These are phyloP conservation scores for Colletotrichum melonis DNA, from an alignment of 2,329 filamentous ascomycete species.

Conservation along the genomic window DNA sequence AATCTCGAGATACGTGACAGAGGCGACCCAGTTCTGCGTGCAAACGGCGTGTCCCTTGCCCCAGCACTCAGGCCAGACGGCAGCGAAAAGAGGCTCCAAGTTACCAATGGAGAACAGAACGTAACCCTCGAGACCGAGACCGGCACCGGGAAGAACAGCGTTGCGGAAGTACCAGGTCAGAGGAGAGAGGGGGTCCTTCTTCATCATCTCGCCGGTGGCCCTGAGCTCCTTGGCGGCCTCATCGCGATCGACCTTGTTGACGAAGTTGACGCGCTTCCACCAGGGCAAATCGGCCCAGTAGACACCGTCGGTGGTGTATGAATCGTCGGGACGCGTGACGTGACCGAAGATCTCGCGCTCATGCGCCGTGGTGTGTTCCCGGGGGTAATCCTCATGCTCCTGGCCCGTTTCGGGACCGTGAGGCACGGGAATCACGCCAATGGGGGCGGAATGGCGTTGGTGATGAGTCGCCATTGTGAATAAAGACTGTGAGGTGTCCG, in stretches of 20 bases:
- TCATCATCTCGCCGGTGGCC: conserved; percentile 81
- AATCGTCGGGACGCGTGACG: conserved; percentile 88
- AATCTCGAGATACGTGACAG: conserved; percentile 92
- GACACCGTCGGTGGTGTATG: conserved; percentile 81
- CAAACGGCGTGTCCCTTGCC: conserved; percentile 70
- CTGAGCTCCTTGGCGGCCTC: conserved; percentile 77
- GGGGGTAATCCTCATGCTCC: conserved; percentile 60
- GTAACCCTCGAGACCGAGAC: conserved; percentile 93
- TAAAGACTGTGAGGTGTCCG: background rate
- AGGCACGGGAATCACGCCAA: conserved; percentile 67
- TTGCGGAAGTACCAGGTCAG: conserved; percentile 90
- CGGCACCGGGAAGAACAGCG: conserved; percentile 91
- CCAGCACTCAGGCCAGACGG: conserved; percentile 86
- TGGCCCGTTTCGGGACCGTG: conserved; percentile 62
- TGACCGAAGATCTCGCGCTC: conserved; percentile 77
- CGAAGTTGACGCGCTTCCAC: conserved; percentile 77
- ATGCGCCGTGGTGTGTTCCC: conserved; percentile 56
- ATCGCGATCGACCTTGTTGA: conserved; percentile 76
- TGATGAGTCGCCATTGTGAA: conserved; percentile 45
- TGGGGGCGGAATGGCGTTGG: conserved; percentile 51
- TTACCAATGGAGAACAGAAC: conserved; percentile 98
- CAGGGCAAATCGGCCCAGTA: conserved; percentile 94
- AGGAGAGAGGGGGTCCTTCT: conserved; percentile 86
- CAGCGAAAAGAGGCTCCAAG: conserved; percentile 82
- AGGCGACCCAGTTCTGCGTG: conserved; percentile 81